Percentiles rank a stretch among this genome's conserved stretches.
Conservation (phyloP, 2,329 filamentous ascomycete genomes). For the Fusarium ramigenum region DNA sequence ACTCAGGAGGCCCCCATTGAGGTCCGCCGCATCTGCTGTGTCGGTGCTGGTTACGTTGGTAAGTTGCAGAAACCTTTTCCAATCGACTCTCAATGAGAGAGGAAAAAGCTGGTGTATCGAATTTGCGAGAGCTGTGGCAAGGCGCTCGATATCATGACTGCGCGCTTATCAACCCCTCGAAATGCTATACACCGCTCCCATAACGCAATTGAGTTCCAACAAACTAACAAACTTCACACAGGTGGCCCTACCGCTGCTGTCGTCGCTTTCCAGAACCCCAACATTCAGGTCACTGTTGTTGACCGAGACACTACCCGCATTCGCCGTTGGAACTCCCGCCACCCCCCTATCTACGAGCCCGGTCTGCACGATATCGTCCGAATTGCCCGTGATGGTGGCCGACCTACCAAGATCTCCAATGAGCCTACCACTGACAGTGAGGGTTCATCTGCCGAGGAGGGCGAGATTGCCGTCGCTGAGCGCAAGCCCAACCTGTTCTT, state of each 20-base stretch:
- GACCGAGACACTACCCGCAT: constrained; percentile 74
- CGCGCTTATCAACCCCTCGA: constrained; percentile 9
- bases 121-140: neutral
- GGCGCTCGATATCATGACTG: constrained; percentile 7
- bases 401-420: constrained; percentile 53
- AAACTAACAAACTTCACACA: constrained; percentile 44
- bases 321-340: constrained; percentile 75
- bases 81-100: neutral
- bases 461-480: constrained; percentile 49
- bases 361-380: constrained; percentile 74
- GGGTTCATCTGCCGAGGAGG: constrained; percentile 45
- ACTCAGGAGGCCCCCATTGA: constrained; percentile 42
- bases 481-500: constrained; percentile 76
- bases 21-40: constrained; percentile 73
- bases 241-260: constrained; percentile 80
- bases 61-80: constrained; percentile 46
- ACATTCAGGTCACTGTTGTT: constrained; percentile 77
- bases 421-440: constrained; percentile 47
- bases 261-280: constrained; percentile 76
- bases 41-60: constrained; percentile 82
- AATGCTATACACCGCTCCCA: constrained; percentile 1
- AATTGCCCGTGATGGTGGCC: constrained; percentile 68
- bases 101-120: neutral
- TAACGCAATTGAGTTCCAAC: constrained; percentile 12
- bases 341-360: constrained; percentile 81